Evolutionary conservation across 495 filamentous ascomycete species (phyloP), one percentile per base, ranked within the genome.

Genomic region (Aspergillus conjunctus): DNA sequence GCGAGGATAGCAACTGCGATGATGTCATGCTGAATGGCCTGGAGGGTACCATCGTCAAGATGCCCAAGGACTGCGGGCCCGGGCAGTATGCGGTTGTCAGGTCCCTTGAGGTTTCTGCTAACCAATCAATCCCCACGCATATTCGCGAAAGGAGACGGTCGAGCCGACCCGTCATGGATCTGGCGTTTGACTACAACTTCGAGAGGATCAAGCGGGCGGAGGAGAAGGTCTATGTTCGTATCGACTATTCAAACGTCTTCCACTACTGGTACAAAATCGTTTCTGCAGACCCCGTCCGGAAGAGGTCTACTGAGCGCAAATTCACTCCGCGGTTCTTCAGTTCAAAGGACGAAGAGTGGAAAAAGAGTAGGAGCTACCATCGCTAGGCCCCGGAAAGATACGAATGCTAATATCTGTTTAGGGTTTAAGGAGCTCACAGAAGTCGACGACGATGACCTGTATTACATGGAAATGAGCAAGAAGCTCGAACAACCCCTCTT

Each of bases 31-130:
- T 34, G 8, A 30, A 21, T 22, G 52, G 52, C 9, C 8, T 55
- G 10, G 52, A 15, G 11, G 52, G 52, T 15, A 56, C 54, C 31
- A 44, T 56, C 26, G 33, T 56, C 26, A 17, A 30, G 15, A 56
- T 56, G 54, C 54, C 54, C 15, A 31, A 45, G 20, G 20, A 45
- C 54, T 41, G 34, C 37, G 54, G 54, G 17, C 34, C 54, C 37
- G 54, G 54, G 10, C 17, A n/a, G 22, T 56, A 56, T 30, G 54
- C 54, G 15, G 52, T 55, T 4, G 52, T 21, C 15, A 9, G 22
- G 5, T n/a, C 11, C 8, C 14, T 55, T 10, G 15, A 21, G 14
- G 11, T 41, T 11, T n/a, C 52, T 26, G 26, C 7, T 11, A 44
- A 55, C 20, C 52, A 55, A 44, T 14, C 32, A 10, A 14, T 55